Base-by-base conservation (phyloP, 345 rosid species). In the Schrenkiella parvula region DNA sequence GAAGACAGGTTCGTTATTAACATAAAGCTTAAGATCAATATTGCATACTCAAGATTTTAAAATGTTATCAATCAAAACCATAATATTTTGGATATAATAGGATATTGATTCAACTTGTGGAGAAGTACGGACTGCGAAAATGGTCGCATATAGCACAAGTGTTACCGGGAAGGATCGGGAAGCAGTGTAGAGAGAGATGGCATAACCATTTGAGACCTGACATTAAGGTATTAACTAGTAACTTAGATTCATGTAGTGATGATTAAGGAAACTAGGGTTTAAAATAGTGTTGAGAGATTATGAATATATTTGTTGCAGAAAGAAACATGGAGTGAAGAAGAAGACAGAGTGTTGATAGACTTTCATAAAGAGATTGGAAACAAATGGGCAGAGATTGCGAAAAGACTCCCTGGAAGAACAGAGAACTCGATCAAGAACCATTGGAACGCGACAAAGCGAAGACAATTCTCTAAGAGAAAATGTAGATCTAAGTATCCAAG, bases 381-480 rank as follows among this genome's bases (percentile, higher is more conserved):
- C 87, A 90, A 82, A 79, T 95, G 99, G 99, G 99, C 98, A 9
- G 99, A 92, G 69, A 92, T 95, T 47, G 93, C 98, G 1, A 95
- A 92, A 75, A 87, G 85, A 31, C 81, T 95, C 41, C 98, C 96
- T 0, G 99, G 99, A 32, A 83, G 99, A 80, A 95, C 98, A 4
- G 99, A 95, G 51, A 95, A 95, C 78, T 89, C 98, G n/a, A 95
- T 95, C 68, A 95, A 95, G 71, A 95, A 95, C 82, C 99, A 95
- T 62, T 92, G 99, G 99, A 95, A 92, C 31, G 99, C 97, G 23
- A 95, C 99, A 25, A 95, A 92, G 75, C 78, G 99, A 65, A 86
- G 92, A 83, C 98, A 90, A 29, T 86, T 79, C 67, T 87, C 98
- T 0, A 95, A 86, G 79, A 72, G 99, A 69, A 95, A 86, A 47